Conservation (phyloP, 306 rosid genomes). For the Fagus sylvatica region DNA sequence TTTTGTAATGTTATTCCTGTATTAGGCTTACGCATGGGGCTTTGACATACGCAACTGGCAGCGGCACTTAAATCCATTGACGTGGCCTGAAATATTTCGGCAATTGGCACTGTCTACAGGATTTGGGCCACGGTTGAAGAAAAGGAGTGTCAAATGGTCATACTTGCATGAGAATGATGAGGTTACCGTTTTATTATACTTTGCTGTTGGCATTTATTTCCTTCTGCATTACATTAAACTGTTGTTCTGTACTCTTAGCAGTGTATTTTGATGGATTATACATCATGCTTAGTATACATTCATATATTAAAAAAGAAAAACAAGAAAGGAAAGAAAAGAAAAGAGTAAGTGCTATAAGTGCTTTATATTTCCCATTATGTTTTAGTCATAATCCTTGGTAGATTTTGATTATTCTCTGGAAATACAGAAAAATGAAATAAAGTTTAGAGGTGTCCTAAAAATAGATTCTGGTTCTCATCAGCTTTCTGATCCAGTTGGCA, state of each 20-base stretch:
- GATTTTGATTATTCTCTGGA: too few species aligned
- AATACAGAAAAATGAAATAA: too few species aligned
- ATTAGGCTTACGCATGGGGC: slow-evolving; percentile 96
- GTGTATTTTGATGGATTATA: too few species aligned
- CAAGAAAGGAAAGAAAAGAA: too few species aligned
- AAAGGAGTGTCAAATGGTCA: slow-evolving; percentile 68
- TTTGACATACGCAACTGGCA: slow-evolving; percentile 98
- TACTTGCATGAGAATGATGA: slow-evolving; percentile 70
- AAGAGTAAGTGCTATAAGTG: too few species aligned
- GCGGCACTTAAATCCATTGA: slow-evolving; percentile 80
- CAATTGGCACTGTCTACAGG: slow-evolving; percentile 94
- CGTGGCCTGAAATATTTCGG: slow-evolving; percentile 96
- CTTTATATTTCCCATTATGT: too few species aligned
- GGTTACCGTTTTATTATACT: slow-evolving; percentile 44
- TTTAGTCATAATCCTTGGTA: too few species aligned
- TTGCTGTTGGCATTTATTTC: neutral
- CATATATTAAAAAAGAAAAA: too few species aligned
- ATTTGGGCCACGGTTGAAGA: slow-evolving; percentile 86
- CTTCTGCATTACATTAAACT: slow-evolving; percentile 9
- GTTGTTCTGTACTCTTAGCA: slow-evolving; percentile 2
- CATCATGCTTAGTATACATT: too few species aligned
- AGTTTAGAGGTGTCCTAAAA: too few species aligned
- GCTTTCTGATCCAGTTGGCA: too few species aligned
- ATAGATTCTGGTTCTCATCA: too few species aligned
- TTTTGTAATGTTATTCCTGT: slow-evolving; percentile 23